Conservation (phyloP, 2,329 filamentous ascomycete genomes). For the Amylocarpus encephaloides region DNA sequence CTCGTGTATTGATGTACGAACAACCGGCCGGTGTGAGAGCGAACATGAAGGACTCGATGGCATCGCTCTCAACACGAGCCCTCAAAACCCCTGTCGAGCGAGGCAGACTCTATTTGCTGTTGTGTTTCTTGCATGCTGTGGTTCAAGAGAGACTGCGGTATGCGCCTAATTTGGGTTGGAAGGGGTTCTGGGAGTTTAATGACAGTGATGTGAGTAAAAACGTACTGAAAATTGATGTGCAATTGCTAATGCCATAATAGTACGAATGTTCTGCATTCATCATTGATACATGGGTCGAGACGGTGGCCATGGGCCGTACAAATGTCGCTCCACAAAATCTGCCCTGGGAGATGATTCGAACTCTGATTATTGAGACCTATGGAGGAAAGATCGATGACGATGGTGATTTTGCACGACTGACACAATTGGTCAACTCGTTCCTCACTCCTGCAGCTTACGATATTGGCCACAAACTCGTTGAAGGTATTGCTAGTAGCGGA, state of each 20-base stretch:
- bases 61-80: constrained; percentile 69
- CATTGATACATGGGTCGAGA: constrained; percentile 90
- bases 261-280: constrained; percentile 97
- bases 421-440: constrained; percentile 66
- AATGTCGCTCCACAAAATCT: constrained; percentile 93
- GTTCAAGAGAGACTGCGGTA: constrained; percentile 93
- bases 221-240: constrained; percentile 56
- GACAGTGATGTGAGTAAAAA: constrained; percentile 81
- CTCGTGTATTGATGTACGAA: constrained; percentile 93
- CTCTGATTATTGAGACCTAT: constrained; percentile 87
- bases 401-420: constrained; percentile 70
- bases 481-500: constrained; percentile 40
- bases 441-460: constrained; percentile 88
- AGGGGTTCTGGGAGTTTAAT: constrained; percentile 99
- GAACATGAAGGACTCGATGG: constrained; percentile 97
- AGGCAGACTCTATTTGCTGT: constrained; percentile 77
- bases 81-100: constrained; percentile 84
- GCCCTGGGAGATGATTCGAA: constrained; percentile 93
- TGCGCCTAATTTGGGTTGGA: constrained; percentile 91
- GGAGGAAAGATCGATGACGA: constrained; percentile 96
- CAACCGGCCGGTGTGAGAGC: constrained; percentile 93
- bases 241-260: constrained; percentile 51
- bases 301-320: constrained; percentile 72
- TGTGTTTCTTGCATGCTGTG: constrained; percentile 93
- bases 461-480: constrained; percentile 82